Evolutionary conservation across 2,329 filamentous ascomycete genomes (phyloP), one percentile per base, ranked within the genome.

Genomic region (Camillea tinctor): DNA sequence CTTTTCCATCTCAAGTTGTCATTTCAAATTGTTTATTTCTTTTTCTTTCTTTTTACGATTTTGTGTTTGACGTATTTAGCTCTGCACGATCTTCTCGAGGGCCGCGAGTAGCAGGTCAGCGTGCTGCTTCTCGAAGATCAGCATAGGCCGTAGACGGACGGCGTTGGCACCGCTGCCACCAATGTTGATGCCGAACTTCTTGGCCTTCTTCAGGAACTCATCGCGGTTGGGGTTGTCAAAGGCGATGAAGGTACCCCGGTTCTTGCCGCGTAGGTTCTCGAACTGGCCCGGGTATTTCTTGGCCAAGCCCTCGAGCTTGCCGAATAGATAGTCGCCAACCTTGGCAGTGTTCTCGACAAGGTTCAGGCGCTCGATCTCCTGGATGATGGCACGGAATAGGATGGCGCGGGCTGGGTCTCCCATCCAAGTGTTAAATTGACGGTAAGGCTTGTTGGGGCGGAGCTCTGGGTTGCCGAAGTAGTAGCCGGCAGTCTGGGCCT

Each of bases 401-500:
- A 97, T 80, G 17, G 90, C 92, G 61, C 92, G 88, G 15, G 90
- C 88, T 17, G 93, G 93, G 79, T 97, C 93, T 70, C 93, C 93
- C 89, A 97, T 96, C 93, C 93, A 97, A 54, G 92, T 97, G 83
- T 97, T 97, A 84, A 97, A 97, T 79, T 97, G 93, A 63, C 93
- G 88, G 82, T 96, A 97, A 5, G 93, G 90, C 84, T 93, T 93
- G 82, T 96, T 96, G 64, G 93, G 93, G 13, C 91, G 84, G 68
- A 97, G 83, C 50, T 86, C 87, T 9, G 86, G 84, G 82, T 95
- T 89, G 62, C 89, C 89, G 74, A 88, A 97, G 83, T 95, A 97
- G 84, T 94, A 97, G 36, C 93, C 93, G 6, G 93, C 93, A 1
- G 93, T 91, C 79, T 97, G 93, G 2, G 93, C 93, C 83, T 97